Base-by-base conservation (phyloP, 805 yeast genomes). In the Zygosaccharomyces siamensis region DNA sequence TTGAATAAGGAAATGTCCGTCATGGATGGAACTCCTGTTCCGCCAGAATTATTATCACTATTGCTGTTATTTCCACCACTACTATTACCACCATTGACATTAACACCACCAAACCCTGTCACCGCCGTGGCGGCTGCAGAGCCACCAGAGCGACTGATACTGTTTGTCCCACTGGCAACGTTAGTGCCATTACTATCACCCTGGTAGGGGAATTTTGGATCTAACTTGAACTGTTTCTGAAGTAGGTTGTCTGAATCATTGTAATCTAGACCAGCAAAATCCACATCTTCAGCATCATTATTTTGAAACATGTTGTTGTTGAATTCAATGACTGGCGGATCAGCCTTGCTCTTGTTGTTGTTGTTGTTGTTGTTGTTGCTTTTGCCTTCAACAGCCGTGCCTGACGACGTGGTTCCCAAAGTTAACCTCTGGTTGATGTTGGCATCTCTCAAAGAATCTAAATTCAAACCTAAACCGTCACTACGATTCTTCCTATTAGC, bases 1-100 rank as follows among this genome's bases (percentile, higher is more conserved):
- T 53, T 48, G 50, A 53, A 50, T 23, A 53, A 39, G 11, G 54
- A 47, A 7, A 50, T 45, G 32, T 53, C 54, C 10, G 49, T 40
- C 52, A 53, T 50, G 5, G 53, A 47, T 5, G 54, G 27, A 14
- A 45, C 33, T 11, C 39, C 32, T 4, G 21, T 36, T 3, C 36
- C 36, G 10, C 14, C 36, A 12, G 20, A 14, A n/a, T 31, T 14
- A 31, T 7, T 11, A 31, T 14, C 14, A 31, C 18, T 31, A 11
- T 31, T 11, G 35, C 7, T 31, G 35, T 31, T 31, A 14, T 31
- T 31, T 7, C 35, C 35, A n/a, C 14, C n/a, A 14, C 35, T 28
- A 12, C n/a, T n/a, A n/a, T 30, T 30, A n/a, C 14, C 14, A n/a
- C 14, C 32, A 30, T 30, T 30, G 14, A 12, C 41, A 21, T 14